Base-by-base conservation (phyloP, 768 basidiomycete species). In the Crepidotus variabilis region DNA sequence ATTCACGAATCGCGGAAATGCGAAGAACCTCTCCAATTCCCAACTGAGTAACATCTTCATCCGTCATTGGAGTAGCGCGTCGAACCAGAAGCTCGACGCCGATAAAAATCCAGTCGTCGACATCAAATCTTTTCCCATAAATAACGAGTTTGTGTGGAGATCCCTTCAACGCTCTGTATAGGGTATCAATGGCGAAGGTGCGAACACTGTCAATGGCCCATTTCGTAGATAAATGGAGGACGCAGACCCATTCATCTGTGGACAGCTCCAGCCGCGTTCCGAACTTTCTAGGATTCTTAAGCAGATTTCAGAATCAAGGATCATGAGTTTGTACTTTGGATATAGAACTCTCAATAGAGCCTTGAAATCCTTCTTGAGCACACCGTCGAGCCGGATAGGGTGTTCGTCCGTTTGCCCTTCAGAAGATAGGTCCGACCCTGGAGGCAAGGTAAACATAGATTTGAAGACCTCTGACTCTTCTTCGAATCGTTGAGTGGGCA, bases 401-500 rank as follows among this genome's bases (percentile, higher is more conserved):
- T 64, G 57, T 3, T 67, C 64, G 39, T 70, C 71, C 35, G 59
- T 65, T 28, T 54, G 52, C 1, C 71, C 70, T 18, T 75, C 70
- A 32, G 50, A 5, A 4, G 57, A 32, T 32, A n/a, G 53, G 5
- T 57, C 56, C 4, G 61, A 56, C n/a, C 50, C 54, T 4, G 63
- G 58, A 10, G 70, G 72, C 5, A 75, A 59, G 10, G 61, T 57
- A 55, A 77, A 73, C 61, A 72, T 67, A 8, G 69, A 53, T 9
- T 60, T 59, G 60, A 77, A 75, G 1, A 75, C 65, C 2, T 67
- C 64, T 0, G 75, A 76, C 43, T 67, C 65, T 16, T 64, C 62
- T 32, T 66, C 60, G 24, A 78, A 71, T 22, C 69, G 65, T n/a
- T 66, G 62, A 13, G 67, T 65, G 14, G 75, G 76, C 10, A 77